Percentiles rank a stretch among this genome's conserved stretches.
These are phyloP conservation scores for Saccharomycopsis phalli DNA, from an alignment of 1,139 yeast genomes.

Conservation along the genomic window DNA sequence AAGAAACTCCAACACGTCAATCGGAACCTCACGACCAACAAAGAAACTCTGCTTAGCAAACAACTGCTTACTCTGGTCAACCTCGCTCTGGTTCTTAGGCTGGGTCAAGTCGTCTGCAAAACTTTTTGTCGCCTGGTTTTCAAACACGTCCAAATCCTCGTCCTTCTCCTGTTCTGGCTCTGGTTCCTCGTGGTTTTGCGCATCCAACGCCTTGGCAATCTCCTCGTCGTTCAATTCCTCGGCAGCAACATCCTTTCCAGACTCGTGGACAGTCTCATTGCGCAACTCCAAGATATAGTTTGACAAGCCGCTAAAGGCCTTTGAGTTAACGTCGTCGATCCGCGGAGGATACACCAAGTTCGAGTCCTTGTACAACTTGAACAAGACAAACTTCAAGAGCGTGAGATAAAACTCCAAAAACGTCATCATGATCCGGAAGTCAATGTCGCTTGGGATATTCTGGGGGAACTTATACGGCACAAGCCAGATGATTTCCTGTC, in stretches of 20 bases:
- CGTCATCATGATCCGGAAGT: conserved; percentile 93
- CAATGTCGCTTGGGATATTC: conserved; percentile 87
- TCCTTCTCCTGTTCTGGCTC: conserved; percentile 35
- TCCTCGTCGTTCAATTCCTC: conserved; percentile 25
- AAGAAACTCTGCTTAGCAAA: conserved; percentile 72
- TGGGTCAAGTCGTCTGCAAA: conserved; percentile 74
- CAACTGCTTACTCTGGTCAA: conserved; percentile 48
- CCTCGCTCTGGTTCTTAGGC: conserved; percentile 47
- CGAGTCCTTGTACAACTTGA: conserved; percentile 74
- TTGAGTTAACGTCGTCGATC: conserved; percentile 60
- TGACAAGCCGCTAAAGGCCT: conserved; percentile 84
- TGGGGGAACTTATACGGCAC: conserved; percentile 97
- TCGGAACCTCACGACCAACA: conserved; percentile 92
- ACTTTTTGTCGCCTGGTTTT: conserved; percentile 47
- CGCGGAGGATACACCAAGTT: conserved; percentile 89
- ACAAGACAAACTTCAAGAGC: conserved; percentile 76
- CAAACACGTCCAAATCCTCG: conserved; percentile 62
- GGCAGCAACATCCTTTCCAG: conserved; percentile 31
- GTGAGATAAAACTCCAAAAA: conserved; percentile 95
- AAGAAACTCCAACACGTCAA: conserved; percentile 83
- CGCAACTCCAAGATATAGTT: conserved; percentile 66
- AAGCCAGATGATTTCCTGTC: conserved; percentile 92
- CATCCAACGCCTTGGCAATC: conserved; percentile 27
- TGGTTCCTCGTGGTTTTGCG: conserved; percentile 33
- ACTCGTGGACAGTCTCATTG: conserved; percentile 25